Percentiles rank a stretch among this genome's conserved stretches.
These are phyloP conservation scores for Ustilago sp. DNA, from an alignment of 1,284 basidiomycete species.

Conservation along the genomic window DNA sequence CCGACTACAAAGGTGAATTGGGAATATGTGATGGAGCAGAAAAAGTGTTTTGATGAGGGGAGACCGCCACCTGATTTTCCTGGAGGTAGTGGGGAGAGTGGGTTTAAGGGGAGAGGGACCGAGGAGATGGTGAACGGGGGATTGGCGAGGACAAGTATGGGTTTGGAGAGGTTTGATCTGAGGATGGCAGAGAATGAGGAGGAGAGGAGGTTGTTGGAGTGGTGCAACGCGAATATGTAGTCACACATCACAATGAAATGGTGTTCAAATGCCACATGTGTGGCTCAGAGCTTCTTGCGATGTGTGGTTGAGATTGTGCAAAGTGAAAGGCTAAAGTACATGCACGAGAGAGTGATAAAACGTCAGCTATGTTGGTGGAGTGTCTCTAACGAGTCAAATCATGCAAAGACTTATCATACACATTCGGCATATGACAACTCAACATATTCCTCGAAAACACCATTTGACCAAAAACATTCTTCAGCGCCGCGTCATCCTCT, in stretches of 20 bases:
- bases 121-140: conserved; percentile 34
- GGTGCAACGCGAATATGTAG: conserved; percentile 40
- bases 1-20: conserved; percentile 78
- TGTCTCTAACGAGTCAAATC: conserved; percentile 26
- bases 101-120: conserved; percentile 73
- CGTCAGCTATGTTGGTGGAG: neutral
- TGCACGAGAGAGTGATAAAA: neutral
- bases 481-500: conserved; percentile 20
- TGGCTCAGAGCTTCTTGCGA: neutral
- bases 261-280: neutral
- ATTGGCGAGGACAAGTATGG: conserved; percentile 25
- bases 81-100: conserved; percentile 78
- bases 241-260: neutral
- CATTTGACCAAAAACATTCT: conserved; percentile 80
- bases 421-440: conserved; percentile 77
- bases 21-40: conserved; percentile 76
- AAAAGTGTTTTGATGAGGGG: conserved; percentile 74
- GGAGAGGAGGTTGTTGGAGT: conserved; percentile 29
- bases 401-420: conserved; percentile 42
- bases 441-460: conserved; percentile 84
- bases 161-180: conserved; percentile 26
- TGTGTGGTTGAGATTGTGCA: conserved; percentile 1
- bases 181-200: neutral
- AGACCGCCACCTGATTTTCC: conserved; percentile 81
- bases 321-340: conserved; percentile 4